phyloP scores from a whole-genome alignment of 2,329 filamentous ascomycete genomes.

The Diaporthe citrichinensis region DNA sequence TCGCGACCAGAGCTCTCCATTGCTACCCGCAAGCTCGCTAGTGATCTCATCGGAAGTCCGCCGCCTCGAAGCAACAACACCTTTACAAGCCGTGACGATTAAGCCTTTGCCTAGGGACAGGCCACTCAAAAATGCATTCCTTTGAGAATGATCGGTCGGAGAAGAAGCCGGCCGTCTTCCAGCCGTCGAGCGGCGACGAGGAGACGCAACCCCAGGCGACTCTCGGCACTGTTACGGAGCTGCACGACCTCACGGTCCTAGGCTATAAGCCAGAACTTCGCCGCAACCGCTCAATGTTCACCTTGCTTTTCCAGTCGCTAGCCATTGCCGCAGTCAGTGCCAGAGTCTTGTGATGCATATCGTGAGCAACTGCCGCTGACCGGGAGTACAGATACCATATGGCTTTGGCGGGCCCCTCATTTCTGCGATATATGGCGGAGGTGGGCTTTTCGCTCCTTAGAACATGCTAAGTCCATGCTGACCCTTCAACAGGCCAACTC shows the following conservation, averaged over 20 bases:
- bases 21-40: background rate
- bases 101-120: background rate
- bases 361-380: background rate
- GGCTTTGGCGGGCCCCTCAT: conserved; percentile 59
- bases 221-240: conserved; percentile 44
- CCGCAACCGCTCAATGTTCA: conserved; percentile 72
- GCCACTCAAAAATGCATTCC: conserved; percentile 13
- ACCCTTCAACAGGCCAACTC: conserved; percentile 57
- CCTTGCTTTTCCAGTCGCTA: conserved; percentile 72
- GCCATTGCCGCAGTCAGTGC: conserved; percentile 67
- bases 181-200: conserved; percentile 32
- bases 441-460: conserved; percentile 43
- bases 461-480: background rate
- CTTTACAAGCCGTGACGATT: no score
- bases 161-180: conserved; percentile 3
- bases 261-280: conserved; percentile 71
- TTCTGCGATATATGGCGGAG: conserved; percentile 55
- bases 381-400: conserved; percentile 61
- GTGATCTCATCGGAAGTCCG: no score
- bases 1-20: background rate
- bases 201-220: conserved; percentile 18
- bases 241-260: conserved; percentile 54
- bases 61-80: background rate
- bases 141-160: conserved; percentile 14
- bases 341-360: background rate